Evolutionary conservation across 192 early-diverging fungal species (phyloP).

Genomic region (Backusella mclennaniae): DNA sequence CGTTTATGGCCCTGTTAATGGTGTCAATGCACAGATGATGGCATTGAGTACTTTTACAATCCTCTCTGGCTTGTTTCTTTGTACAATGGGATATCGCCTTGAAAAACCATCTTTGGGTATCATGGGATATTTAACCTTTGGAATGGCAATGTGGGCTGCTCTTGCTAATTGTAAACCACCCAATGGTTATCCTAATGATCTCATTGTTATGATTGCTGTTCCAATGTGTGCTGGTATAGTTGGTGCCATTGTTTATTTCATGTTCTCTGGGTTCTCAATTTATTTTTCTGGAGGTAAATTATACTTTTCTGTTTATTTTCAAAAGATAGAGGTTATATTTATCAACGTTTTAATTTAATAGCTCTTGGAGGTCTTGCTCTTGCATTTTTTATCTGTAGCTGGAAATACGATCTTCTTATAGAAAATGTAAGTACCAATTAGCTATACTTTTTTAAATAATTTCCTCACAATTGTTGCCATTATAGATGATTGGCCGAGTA

Average conservation of each 20-base stretch:
- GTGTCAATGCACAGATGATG: not conserved
- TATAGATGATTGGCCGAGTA: not conserved
- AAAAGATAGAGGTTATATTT: not conserved
- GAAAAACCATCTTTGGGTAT: not conserved
- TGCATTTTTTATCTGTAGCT: conserved; percentile 22
- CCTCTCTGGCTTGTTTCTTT: not conserved
- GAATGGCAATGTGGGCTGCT: not conserved
- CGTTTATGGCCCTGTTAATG: not conserved
- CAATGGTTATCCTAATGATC: conserved; percentile 7
- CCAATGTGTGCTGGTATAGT: conserved; percentile 14
- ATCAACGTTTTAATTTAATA: not conserved
- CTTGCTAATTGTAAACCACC: conserved; percentile 2
- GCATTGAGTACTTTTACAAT: not conserved
- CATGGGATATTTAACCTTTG: not conserved
- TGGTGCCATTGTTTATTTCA: not conserved
- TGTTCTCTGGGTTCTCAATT: not conserved
- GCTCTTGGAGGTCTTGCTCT: conserved; percentile 33
- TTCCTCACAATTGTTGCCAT: not conserved
- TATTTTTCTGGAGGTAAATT: conserved; percentile 4
- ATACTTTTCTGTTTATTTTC: not conserved
- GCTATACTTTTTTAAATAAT: not conserved
- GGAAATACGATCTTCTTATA: conserved; percentile 29
- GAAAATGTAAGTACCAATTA: not conserved
- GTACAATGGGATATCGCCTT: not conserved
- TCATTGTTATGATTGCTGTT: conserved; percentile 5